Conservation (phyloP, 2,329 filamentous ascomycete species). For the Tympanopsis confertula region DNA sequence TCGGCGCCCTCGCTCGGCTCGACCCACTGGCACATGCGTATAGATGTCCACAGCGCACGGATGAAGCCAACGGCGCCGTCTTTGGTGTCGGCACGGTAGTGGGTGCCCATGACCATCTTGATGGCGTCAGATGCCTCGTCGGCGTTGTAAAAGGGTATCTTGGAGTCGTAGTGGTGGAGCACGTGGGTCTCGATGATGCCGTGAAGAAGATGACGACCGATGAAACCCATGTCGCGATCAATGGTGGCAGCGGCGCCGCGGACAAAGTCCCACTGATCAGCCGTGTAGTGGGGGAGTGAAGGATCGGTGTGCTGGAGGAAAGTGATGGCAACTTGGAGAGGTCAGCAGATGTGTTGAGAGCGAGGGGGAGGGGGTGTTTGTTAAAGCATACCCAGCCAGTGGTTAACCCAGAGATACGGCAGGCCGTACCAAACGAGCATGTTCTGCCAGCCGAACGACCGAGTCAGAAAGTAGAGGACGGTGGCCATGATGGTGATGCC, state of each 20-base stretch:
- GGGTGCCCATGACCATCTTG: slow-evolving; percentile 38
- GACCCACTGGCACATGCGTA: slow-evolving; percentile 91
- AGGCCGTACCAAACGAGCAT: slow-evolving; percentile 47
- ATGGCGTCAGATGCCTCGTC: slow-evolving; percentile 46
- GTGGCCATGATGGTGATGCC: slow-evolving; percentile 39
- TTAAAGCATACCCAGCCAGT: slow-evolving; percentile 47
- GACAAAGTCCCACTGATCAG: slow-evolving; percentile 47
- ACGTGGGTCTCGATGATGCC: slow-evolving; percentile 55
- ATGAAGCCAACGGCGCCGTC: slow-evolving; percentile 76
- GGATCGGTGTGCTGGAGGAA: slow-evolving; percentile 64
- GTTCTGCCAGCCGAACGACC: slow-evolving; percentile 41
- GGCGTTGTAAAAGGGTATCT: slow-evolving; percentile 49
- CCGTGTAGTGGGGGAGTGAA: slow-evolving; percentile 44
- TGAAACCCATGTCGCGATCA: slow-evolving; percentile 53
- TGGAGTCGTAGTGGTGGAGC: slow-evolving; percentile 50
- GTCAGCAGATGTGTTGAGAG: slow-evolving; percentile 8
- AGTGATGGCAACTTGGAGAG: slow-evolving; percentile 51
- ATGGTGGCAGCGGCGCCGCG: slow-evolving; percentile 51
- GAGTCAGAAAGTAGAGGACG: slow-evolving; percentile 37
- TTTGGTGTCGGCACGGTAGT: slow-evolving; percentile 39
- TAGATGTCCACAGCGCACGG: slow-evolving; percentile 66
- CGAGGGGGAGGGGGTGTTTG: slow-evolving; percentile 1
- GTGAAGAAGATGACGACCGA: slow-evolving; percentile 55
- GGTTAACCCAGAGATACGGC: slow-evolving; percentile 60
- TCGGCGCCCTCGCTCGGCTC: slow-evolving; percentile 75